Conservation (phyloP, 108 stramenopile species). For the Stephanodiscus minutulus region DNA sequence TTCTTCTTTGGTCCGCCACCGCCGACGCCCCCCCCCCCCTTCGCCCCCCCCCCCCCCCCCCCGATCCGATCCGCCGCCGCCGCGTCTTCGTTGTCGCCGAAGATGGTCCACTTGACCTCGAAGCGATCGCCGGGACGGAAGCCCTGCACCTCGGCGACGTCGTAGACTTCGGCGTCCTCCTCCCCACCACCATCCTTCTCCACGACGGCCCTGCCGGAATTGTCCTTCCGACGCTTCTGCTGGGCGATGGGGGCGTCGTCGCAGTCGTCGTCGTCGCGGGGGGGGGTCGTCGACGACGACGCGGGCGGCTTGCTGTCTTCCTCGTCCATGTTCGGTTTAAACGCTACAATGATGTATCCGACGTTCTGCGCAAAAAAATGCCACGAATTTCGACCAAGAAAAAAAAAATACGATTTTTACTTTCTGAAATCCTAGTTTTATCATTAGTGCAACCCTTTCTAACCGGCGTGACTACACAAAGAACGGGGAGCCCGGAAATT, state of each 20-base stretch:
- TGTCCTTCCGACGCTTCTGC: neutral
- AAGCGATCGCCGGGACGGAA: conserved; percentile 30
- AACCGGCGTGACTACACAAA: no score
- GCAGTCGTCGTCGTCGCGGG: no score
- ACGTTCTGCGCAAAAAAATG: no score
- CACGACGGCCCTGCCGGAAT: conserved; percentile 2
- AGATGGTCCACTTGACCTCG: conserved; percentile 42
- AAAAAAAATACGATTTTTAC: no score
- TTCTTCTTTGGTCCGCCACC: no score
- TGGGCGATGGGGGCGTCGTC: neutral
- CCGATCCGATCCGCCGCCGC: no score
- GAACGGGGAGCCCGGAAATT: no score
- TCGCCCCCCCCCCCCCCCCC: neutral
- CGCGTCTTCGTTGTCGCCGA: conserved; percentile 8
- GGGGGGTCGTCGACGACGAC: neutral
- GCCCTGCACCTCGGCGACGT: conserved; percentile 19
- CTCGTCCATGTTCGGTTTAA: conserved; percentile 10
- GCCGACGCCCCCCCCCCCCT: neutral
- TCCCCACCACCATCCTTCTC: neutral
- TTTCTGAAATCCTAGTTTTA: no score
- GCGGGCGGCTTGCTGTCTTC: conserved; percentile 6
- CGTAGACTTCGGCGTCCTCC: neutral
- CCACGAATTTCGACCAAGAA: neutral
- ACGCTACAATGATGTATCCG: no score
- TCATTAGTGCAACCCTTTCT: no score